phyloP scores from a whole-genome alignment of 2,329 filamentous ascomycete genomes.

The Akanthomyces dipterigenus region DNA sequence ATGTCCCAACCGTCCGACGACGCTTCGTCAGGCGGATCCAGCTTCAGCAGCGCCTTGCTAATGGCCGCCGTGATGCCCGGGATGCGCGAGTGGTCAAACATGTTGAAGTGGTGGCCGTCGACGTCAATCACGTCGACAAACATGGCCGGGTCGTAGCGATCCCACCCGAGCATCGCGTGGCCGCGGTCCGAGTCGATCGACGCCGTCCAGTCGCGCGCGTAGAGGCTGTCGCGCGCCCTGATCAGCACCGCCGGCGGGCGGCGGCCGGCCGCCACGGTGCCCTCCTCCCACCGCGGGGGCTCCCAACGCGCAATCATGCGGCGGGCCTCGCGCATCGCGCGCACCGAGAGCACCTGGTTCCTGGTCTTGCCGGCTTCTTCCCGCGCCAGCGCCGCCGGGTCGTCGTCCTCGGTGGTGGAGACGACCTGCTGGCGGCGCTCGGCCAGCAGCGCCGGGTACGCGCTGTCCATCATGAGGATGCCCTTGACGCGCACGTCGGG shows the following conservation, averaged over 20 bases:
- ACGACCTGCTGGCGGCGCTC: constrained; percentile 14
- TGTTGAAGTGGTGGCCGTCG: constrained; percentile 45
- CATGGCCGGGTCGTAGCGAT: constrained; percentile 35
- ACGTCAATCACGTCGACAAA: constrained; percentile 41
- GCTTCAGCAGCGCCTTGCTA: constrained; percentile 6
- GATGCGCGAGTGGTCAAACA: constrained; percentile 31
- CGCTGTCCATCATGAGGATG: constrained; percentile 47
- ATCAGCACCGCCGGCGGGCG: constrained; percentile 39
- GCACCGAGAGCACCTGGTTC: constrained; percentile 28
- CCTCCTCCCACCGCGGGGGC: constrained; percentile 31
- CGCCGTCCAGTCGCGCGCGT: constrained; percentile 21
- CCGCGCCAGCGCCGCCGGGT: not conserved
- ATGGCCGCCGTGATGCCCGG: constrained; percentile 22
- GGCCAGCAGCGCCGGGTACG: constrained; percentile 28
- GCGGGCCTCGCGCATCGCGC: constrained; percentile 36
- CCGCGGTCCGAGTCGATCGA: constrained; percentile 38
- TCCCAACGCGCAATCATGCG: constrained; percentile 35
- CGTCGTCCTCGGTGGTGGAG: not conserved
- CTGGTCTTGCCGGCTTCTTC: constrained; percentile 25
- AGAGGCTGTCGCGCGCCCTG: constrained; percentile 35
- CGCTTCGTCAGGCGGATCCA: constrained; percentile 1
- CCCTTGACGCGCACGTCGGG: constrained; percentile 36
- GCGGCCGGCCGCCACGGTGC: constrained; percentile 16
- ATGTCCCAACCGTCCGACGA: not conserved
- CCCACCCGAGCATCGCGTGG: constrained; percentile 39